phyloP scores from a whole-genome alignment of 805 yeast genomes.

The Candida cerambycidarum region DNA sequence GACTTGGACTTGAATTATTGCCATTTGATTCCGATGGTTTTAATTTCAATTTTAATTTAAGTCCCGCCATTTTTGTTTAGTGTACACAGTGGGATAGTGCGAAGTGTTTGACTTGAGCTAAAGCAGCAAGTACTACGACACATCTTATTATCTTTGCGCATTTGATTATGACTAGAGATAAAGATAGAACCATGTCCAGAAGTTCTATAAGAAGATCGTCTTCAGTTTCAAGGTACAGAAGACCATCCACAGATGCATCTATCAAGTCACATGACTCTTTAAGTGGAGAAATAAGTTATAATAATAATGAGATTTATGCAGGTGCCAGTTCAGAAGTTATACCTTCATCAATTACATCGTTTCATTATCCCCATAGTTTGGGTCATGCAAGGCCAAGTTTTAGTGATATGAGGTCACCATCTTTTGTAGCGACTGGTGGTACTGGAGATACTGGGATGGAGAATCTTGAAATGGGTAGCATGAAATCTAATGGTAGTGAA shows the following conservation, averaged over 20 bases:
- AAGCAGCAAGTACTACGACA: too few species aligned
- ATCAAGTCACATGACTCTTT: slow-evolving; percentile 34
- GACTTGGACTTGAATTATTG: slow-evolving; percentile 2
- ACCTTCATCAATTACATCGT: slow-evolving; percentile 75
- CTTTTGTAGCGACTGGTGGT: slow-evolving; percentile 19
- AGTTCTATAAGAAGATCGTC: slow-evolving; percentile 5
- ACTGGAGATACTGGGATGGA: slow-evolving; percentile 5
- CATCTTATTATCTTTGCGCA: too few species aligned
- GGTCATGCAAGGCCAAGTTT: slow-evolving; percentile 15
- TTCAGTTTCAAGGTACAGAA: slow-evolving; percentile 5
- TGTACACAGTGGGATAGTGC: too few species aligned
- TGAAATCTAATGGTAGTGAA: slow-evolving; percentile 34
- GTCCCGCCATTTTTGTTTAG: slow-evolving; percentile 4
- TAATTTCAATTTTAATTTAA: slow-evolving; percentile 6
- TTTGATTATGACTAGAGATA: slow-evolving; percentile 5
- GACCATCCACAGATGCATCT: slow-evolving; percentile 31
- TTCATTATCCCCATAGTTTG: slow-evolving; percentile 67
- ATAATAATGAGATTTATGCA: slow-evolving; percentile 64
- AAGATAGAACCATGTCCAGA: not conserved
- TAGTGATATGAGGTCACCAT: slow-evolving; percentile 30
- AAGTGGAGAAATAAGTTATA: slow-evolving; percentile 50
- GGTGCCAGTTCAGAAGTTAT: slow-evolving; percentile 77
- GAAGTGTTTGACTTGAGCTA: too few species aligned
- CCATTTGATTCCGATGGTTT: slow-evolving; percentile 5
- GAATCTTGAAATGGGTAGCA: slow-evolving; percentile 33